A percentile compares a stretch with the other conserved stretches of the same genome.
phyloP scores from a whole-genome alignment of 306 rosid genomes.

The Vigna hirtella region DNA sequence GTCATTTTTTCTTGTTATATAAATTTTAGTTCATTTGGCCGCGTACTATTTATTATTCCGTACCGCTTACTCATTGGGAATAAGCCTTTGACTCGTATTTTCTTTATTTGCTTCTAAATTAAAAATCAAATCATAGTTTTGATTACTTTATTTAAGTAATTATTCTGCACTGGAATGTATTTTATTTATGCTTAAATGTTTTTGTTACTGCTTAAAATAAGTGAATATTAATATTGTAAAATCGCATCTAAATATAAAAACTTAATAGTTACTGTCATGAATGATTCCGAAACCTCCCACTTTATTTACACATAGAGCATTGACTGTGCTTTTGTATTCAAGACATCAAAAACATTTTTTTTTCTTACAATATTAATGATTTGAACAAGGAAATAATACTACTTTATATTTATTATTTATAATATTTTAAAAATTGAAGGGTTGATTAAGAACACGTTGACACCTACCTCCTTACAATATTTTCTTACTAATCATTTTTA shows the following conservation, averaged over 20 bases:
- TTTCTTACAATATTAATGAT: no score
- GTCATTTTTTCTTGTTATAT: neutral
- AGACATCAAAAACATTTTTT: no score
- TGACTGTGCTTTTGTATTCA: no score
- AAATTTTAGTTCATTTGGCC: neutral
- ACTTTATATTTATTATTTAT: no score
- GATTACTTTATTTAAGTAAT: neutral
- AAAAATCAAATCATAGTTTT: neutral
- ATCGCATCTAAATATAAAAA: neutral
- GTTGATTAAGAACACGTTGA: no score
- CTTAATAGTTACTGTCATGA: neutral
- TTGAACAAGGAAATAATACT: no score
- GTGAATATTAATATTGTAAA: neutral
- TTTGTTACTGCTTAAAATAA: neutral
- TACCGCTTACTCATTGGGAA: neutral
- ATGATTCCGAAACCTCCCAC: no score
- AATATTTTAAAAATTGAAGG: no score
- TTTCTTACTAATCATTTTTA: no score
- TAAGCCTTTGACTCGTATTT: neutral
- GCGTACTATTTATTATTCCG: neutral
- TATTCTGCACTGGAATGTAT: neutral
- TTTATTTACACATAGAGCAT: no score
- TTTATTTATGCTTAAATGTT: no score
- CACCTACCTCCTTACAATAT: no score
- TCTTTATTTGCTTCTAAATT: neutral